Evolutionary conservation across 2,329 filamentous ascomycete species (phyloP).

Genomic region (Raffaelea albimanens): DNA sequence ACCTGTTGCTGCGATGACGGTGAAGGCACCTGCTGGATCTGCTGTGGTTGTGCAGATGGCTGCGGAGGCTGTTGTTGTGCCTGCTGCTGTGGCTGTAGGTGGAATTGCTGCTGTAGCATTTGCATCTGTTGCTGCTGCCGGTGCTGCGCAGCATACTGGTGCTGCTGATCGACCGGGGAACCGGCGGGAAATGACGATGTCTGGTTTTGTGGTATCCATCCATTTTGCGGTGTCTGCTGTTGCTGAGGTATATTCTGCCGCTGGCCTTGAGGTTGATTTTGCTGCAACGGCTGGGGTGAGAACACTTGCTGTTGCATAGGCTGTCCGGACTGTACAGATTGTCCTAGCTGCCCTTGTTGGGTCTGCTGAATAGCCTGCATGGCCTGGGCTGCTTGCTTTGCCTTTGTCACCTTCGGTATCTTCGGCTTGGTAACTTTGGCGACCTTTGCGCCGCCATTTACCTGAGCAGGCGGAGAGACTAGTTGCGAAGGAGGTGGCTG

Average conservation of each 20-base stretch:
- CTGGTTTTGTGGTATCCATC: neutral
- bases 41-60: neutral
- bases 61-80: neutral
- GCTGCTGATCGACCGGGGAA: neutral
- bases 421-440: neutral
- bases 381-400: neutral
- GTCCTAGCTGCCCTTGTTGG: neutral
- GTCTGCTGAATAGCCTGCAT: neutral
- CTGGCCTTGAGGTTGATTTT: neutral
- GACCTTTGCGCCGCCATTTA: neutral
- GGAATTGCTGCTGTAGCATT: neutral
- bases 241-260: slow-evolving; percentile 9
- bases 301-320: neutral
- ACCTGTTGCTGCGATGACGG: too few species aligned
- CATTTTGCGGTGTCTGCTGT: neutral
- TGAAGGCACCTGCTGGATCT: neutral
- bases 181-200: too few species aligned
- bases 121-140: neutral
- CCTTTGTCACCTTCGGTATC: neutral
- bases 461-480: neutral
- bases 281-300: neutral
- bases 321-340: neutral
- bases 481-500: too few species aligned
- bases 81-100: slow-evolving; percentile 11
- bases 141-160: neutral